These are phyloP conservation scores for Pisolithus orientalis DNA, from an alignment of 768 basidiomycete genomes.

Conservation along the genomic window DNA sequence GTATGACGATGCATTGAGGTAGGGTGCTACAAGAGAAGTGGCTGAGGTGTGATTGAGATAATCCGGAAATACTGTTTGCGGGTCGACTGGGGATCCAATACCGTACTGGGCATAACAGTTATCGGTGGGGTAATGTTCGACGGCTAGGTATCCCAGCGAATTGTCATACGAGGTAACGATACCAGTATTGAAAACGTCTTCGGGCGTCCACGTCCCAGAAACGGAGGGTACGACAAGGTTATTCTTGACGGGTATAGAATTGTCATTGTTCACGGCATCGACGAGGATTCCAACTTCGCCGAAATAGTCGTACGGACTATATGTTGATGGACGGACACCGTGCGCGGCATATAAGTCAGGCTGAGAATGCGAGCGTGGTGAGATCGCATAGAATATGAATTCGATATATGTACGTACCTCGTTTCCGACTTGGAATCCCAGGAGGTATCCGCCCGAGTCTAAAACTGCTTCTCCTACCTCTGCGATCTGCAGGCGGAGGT, in stretches of 20 bases:
- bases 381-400: background rate
- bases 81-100: conserved; percentile 20
- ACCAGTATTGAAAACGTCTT: conserved; percentile 28
- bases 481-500: conserved; percentile 30
- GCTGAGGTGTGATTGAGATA: conserved; percentile 41
- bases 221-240: conserved; percentile 29
- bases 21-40: conserved; percentile 28
- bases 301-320: conserved; percentile 24
- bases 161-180: conserved; percentile 20
- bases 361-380: conserved; percentile 23
- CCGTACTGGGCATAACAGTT: conserved; percentile 23
- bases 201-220: conserved; percentile 26
- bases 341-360: conserved; percentile 43
- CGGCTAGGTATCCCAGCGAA: conserved; percentile 33
- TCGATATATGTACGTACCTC: conserved; percentile 29
- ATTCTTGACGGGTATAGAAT: conserved; percentile 16
- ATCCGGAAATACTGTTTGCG: conserved; percentile 35
- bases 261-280: conserved; percentile 15
- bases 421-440: conserved; percentile 52
- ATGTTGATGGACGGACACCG: conserved; percentile 22
- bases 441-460: conserved; percentile 29
- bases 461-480: conserved; percentile 37
- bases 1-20: conserved; percentile 28
- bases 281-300: conserved; percentile 25
- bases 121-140: conserved; percentile 35